phyloP scores from a whole-genome alignment of 441 rosid genomes.

The Brassica balearica region DNA sequence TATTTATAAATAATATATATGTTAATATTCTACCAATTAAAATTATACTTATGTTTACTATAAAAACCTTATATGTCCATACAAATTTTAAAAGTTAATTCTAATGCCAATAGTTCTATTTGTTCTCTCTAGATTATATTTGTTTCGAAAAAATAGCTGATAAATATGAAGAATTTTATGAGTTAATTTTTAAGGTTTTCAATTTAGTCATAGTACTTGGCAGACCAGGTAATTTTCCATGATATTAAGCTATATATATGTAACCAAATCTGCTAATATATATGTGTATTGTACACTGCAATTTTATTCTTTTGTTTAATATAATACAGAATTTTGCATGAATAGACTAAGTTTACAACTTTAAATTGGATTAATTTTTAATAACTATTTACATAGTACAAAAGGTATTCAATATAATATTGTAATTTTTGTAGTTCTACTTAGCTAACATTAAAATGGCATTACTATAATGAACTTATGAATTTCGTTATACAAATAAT shows the following conservation, averaged over 20 bases:
- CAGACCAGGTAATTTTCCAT: background rate
- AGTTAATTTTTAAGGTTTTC: background rate
- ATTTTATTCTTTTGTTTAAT: background rate
- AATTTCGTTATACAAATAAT: too few species aligned
- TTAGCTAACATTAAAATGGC: too few species aligned
- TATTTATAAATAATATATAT: background rate
- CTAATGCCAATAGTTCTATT: background rate
- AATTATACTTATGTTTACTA: constrained; percentile 4
- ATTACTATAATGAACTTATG: too few species aligned
- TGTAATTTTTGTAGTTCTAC: too few species aligned
- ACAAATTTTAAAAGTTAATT: constrained; percentile 9
- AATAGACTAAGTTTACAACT: too few species aligned
- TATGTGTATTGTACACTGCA: background rate
- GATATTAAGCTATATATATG: background rate
- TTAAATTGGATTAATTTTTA: too few species aligned
- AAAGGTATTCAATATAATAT: too few species aligned
- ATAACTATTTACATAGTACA: too few species aligned
- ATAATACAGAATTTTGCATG: background rate
- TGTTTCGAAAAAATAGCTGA: background rate
- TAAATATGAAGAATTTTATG: constrained; percentile 12
- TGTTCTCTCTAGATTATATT: background rate
- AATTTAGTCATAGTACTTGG: background rate
- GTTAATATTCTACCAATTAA: constrained; percentile 12
- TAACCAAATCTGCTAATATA: background rate
- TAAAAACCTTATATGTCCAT: background rate